Percentiles rank a stretch among this genome's conserved stretches.
Evolutionary conservation across 1,284 basidiomycete species (phyloP).

Genomic region (Ustilago sp.): DNA sequence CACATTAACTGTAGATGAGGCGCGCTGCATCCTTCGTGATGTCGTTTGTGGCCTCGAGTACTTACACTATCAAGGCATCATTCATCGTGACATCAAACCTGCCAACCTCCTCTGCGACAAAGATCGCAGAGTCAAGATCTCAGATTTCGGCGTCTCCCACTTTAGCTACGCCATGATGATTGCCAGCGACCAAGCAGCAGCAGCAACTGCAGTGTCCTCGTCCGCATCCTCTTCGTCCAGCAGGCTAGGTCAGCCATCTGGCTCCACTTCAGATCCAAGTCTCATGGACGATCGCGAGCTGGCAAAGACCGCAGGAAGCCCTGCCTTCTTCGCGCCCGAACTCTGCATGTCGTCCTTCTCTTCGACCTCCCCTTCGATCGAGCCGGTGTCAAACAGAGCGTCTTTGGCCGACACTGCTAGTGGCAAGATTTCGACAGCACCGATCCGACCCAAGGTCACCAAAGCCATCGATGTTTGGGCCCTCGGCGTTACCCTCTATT

Average conservation of each 20-base stretch:
- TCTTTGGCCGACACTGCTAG: constrained; percentile 16
- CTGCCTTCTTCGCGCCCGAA: constrained; percentile 97
- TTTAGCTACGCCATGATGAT: constrained; percentile 80
- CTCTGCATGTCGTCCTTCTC: constrained; percentile 74
- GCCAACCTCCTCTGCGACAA: constrained; percentile 92
- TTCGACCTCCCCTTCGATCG: constrained; percentile 46
- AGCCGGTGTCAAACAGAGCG: constrained; percentile 10
- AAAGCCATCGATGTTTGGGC: constrained; percentile 99
- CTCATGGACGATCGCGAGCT: constrained; percentile 86
- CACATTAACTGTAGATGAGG: constrained; percentile 83
- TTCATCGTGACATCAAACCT: constrained; percentile 99
- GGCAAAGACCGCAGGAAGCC: constrained; percentile 93
- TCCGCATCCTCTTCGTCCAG: constrained; percentile 20
- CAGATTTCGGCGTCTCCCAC: constrained; percentile 96
- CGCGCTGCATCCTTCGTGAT: constrained; percentile 87
- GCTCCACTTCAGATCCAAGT: constrained; percentile 68
- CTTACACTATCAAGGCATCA: constrained; percentile 95
- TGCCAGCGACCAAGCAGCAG: constrained; percentile 45
- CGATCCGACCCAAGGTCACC: constrained; percentile 74
- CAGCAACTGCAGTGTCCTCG: constrained; percentile 11
- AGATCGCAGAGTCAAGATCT: constrained; percentile 90
- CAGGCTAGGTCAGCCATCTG: constrained; percentile 14
- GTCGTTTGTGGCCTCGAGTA: constrained; percentile 93
- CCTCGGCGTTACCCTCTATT: constrained; percentile 95
- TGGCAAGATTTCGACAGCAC: neutral